Percentiles rank a stretch among this genome's conserved stretches.
phyloP scores from a whole-genome alignment of 805 yeast genomes.

The Ogataea nitratoaversa region DNA sequence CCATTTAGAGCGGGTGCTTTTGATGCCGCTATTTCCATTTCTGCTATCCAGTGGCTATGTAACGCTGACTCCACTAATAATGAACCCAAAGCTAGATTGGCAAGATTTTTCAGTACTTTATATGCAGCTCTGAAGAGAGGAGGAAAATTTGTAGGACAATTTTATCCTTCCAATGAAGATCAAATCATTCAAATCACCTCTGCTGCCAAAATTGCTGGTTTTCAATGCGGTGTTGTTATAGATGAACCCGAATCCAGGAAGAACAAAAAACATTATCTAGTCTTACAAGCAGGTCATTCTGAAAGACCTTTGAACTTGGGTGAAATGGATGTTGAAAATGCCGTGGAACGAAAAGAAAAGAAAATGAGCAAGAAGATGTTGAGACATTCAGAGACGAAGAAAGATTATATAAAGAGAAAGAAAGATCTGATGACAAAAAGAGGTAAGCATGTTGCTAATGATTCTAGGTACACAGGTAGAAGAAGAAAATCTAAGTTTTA shows the following conservation, averaged over 20 bases:
- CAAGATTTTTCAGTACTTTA: slow-evolving; percentile 80
- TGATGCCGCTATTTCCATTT: slow-evolving; percentile 92
- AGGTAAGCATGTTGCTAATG: slow-evolving; percentile 84
- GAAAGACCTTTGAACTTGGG: slow-evolving; percentile 70
- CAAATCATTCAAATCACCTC: slow-evolving; percentile 74
- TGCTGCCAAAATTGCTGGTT: slow-evolving; percentile 92
- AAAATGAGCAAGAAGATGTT: slow-evolving; percentile 42
- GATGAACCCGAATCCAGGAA: slow-evolving; percentile 93
- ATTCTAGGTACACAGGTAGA: slow-evolving; percentile 90
- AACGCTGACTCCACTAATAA: slow-evolving; percentile 82
- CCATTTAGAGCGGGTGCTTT: slow-evolving; percentile 96
- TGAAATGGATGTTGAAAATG: slow-evolving; percentile 78
- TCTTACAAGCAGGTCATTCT: slow-evolving; percentile 81
- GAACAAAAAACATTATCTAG: slow-evolving; percentile 86
- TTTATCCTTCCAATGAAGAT: slow-evolving; percentile 86
- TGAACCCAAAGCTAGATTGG: slow-evolving; percentile 79
- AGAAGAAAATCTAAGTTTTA: slow-evolving; percentile 65
- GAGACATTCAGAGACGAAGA: slow-evolving; percentile 65
- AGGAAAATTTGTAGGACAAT: slow-evolving; percentile 96
- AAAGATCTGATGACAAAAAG: slow-evolving; percentile 89
- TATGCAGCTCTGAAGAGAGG: slow-evolving; percentile 87
- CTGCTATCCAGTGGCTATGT: slow-evolving; percentile 97
- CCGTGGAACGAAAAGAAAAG: slow-evolving; percentile 33
- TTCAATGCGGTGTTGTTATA: slow-evolving; percentile 90
- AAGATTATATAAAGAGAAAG: slow-evolving; percentile 83